A percentile compares a stretch with the other conserved stretches of the same genome.
phyloP scores from a whole-genome alignment of 2,329 filamentous ascomycete species.

The Pseudonectria foliicola region DNA sequence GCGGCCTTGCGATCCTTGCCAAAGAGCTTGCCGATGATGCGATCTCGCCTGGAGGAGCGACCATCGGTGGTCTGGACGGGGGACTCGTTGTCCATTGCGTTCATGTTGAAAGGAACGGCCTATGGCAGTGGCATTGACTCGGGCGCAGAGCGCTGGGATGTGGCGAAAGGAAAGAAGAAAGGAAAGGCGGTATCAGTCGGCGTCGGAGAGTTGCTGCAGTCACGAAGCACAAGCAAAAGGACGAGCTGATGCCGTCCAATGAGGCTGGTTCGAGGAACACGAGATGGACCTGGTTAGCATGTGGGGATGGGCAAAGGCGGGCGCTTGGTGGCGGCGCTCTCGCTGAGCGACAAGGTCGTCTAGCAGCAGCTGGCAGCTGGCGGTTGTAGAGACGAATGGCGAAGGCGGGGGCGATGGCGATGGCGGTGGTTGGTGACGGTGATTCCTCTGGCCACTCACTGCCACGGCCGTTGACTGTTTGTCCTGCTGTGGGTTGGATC shows the following conservation, averaged over 20 bases:
- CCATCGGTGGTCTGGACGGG: conserved; percentile 31
- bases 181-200: conserved; percentile 6
- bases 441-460: too few species aligned
- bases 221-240: conserved; percentile 18
- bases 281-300: conserved; percentile 22
- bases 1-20: conserved; percentile 36
- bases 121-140: conserved; percentile 25
- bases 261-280: conserved; percentile 21
- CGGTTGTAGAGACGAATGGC: background rate
- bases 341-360: conserved; percentile 8
- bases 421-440: background rate
- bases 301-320: conserved; percentile 18
- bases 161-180: conserved; percentile 6
- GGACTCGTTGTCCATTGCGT: conserved; percentile 40
- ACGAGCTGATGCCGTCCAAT: conserved; percentile 24
- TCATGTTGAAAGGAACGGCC: conserved; percentile 10
- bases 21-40: conserved; percentile 59
- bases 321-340: conserved; percentile 20
- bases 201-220: conserved; percentile 10
- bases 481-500: too few species aligned
- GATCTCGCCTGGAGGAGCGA: conserved; percentile 40
- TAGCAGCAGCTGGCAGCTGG: background rate
- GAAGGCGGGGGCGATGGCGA: background rate
- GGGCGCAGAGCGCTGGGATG: conserved; percentile 11
- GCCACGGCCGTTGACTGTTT: too few species aligned